Conservation (phyloP, 2,329 filamentous ascomycete species). For the Shiraia sp. region DNA sequence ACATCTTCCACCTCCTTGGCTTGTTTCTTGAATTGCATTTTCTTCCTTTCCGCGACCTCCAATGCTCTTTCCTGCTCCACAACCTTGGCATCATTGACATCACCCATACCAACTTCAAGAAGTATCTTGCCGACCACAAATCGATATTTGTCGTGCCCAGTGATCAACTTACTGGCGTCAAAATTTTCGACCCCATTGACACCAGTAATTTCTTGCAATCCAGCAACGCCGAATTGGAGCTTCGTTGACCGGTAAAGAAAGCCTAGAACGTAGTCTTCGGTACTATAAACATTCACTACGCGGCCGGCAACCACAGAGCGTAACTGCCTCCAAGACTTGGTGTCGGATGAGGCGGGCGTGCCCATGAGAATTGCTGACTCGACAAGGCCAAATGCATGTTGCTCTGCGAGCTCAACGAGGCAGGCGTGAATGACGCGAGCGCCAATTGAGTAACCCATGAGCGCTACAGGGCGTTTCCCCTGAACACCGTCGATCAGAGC, state of each 20-base stretch:
- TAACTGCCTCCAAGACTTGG: constrained; percentile 73
- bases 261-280: constrained; percentile 82
- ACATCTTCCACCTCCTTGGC: constrained; percentile 21
- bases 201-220: constrained; percentile 70
- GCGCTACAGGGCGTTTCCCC: constrained; percentile 75
- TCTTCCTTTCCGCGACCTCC: constrained; percentile 40
- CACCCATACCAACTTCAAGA: constrained; percentile 53
- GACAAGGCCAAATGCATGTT: constrained; percentile 78
- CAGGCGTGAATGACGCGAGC: constrained; percentile 82
- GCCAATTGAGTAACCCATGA: constrained; percentile 82
- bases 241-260: constrained; percentile 84
- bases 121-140: constrained; percentile 54
- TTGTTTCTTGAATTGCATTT: constrained; percentile 34
- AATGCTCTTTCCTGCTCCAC: constrained; percentile 47
- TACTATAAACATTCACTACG: constrained; percentile 83
- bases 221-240: constrained; percentile 79
- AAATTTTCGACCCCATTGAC: constrained; percentile 66
- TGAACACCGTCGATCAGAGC: constrained; percentile 78
- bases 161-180: constrained; percentile 53
- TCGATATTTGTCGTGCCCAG: constrained; percentile 55
- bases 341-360: constrained; percentile 72
- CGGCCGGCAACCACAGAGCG: constrained; percentile 77
- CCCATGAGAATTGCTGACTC: constrained; percentile 84
- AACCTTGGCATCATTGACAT: constrained; percentile 50
- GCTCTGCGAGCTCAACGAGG: constrained; percentile 72